These are phyloP conservation scores for Eucalyptus guilfoylei DNA, from an alignment of 345 rosid genomes.

Conservation along the genomic window DNA sequence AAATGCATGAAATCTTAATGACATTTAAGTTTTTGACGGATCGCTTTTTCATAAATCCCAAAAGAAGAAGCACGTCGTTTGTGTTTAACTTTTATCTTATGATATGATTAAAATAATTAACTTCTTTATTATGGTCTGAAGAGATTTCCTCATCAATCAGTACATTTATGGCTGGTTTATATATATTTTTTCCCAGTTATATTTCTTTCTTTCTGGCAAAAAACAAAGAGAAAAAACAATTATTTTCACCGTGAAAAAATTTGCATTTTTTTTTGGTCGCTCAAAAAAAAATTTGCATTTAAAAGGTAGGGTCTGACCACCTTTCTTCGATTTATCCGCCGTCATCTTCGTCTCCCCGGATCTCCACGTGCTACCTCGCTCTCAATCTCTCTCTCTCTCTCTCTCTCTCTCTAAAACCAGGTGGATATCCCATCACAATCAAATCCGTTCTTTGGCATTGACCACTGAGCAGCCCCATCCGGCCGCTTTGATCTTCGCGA, in stretches of 20 bases:
- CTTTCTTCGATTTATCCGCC: background rate
- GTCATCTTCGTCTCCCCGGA: background rate
- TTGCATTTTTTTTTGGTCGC: background rate
- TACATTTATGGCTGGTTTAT: background rate
- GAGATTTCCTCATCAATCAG: background rate
- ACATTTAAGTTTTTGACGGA: too few relatives aligned
- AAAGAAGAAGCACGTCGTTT: too few relatives aligned
- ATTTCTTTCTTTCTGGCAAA: too few relatives aligned
- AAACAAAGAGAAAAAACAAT: too few relatives aligned
- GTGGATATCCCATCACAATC: background rate
- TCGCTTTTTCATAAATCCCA: too few relatives aligned
- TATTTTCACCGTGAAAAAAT: too few relatives aligned
- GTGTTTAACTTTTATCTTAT: too few relatives aligned
- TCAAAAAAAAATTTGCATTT: background rate
- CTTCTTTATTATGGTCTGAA: too few relatives aligned
- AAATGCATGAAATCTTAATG: background rate
- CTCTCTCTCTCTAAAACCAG: background rate
- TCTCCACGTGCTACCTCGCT: background rate
- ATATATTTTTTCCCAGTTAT: background rate
- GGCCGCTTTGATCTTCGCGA: background rate
- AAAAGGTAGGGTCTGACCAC: background rate
- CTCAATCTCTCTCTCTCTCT: background rate
- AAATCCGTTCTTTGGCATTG: background rate
- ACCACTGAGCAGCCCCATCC: background rate
- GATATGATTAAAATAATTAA: too few relatives aligned